Conservation (phyloP, 2,329 filamentous ascomycete genomes). For the Paracorniculantispora psalliotae region DNA sequence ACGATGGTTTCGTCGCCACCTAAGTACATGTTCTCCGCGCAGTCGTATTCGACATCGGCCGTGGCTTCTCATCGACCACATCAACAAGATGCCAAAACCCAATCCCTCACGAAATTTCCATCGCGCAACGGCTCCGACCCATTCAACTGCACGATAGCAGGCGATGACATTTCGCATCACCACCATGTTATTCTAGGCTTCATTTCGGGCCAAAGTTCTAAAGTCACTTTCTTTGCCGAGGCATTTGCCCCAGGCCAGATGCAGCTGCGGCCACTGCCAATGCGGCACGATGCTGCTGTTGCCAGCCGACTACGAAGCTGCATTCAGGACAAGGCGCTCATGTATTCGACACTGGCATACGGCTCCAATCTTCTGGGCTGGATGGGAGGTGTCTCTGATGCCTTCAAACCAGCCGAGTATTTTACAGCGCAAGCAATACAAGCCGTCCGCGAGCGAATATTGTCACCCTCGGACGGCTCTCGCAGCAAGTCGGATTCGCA, state of each 20-base stretch:
- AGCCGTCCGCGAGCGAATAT: slow-evolving; percentile 8
- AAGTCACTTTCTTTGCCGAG: slow-evolving; percentile 14
- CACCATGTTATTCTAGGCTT: slow-evolving; percentile 8
- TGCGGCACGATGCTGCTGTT: slow-evolving; percentile 12
- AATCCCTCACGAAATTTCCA: neutral
- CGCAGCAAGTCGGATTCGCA: neutral
- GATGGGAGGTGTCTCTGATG: slow-evolving; percentile 7
- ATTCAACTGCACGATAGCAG: slow-evolving; percentile 14
- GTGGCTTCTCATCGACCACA: neutral
- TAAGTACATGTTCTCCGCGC: too few relatives aligned
- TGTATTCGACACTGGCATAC: slow-evolving; percentile 18
- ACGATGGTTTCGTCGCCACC: neutral
- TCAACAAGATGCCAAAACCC: neutral
- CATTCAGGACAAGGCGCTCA: slow-evolving; percentile 13
- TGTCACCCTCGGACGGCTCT: neutral
- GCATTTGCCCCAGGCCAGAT: slow-evolving; percentile 11
- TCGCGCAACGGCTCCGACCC: slow-evolving; percentile 11
- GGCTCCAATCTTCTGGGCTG: slow-evolving; percentile 12
- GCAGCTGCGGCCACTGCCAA: neutral
- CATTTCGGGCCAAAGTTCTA: slow-evolving; percentile 4
- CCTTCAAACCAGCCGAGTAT: slow-evolving; percentile 4
- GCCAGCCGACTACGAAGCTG: slow-evolving; percentile 7
- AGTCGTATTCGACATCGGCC: neutral
- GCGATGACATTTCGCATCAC: slow-evolving; percentile 8
- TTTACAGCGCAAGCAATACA: slow-evolving; percentile 12